Evolutionary conservation across 2,329 filamentous ascomycete genomes (phyloP), one percentile per base, ranked within the genome.

Genomic region (Chalaropsis ovoidea): DNA sequence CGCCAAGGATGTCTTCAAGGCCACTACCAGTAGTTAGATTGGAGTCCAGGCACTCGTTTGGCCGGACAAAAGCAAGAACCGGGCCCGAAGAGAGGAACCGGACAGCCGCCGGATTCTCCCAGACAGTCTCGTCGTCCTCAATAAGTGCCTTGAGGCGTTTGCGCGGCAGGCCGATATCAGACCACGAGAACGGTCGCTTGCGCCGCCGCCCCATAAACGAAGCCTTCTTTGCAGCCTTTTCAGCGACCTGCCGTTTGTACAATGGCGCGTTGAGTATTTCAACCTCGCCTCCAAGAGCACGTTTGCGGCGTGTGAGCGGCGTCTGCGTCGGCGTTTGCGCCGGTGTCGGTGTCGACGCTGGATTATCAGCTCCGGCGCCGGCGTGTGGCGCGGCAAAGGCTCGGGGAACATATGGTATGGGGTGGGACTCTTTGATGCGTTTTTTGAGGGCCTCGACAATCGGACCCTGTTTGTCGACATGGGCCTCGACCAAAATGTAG

Each of bases 201-300:
- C 52, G 63, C 17, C 61, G 47, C 8, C 63, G 47, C 3, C 63
- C 66, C 7, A 35, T 35, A 22, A 52, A 42, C 11, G 45, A 49
- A 5, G 60, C 52, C 42, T 61, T 52, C 3, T 63, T 39, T 13
- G 63, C 66, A 7, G 66, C 60, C 47, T 62, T 68, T 49, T 68
- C 64, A 17, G 65, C 61, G 35, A 65, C 64, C 68, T 76, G 75
- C 10, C 74, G 74, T n/a, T 71, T 74, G 70, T 82, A 82, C 35
- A 81, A 78, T 2, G 80, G 80, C 1, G 80, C 80, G 63, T 77
- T 75, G 35, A 82, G 70, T n/a, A 77, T 74, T 43, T 80, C 79
- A 19, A 82, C 72, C 69, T 65, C 77, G 73, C 64, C 76, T 73
- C 58, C 75, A 10, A 61, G 65, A 19, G 43, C 56, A 45, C 65